Evolutionary conservation across 257 asterid genomes (phyloP), one percentile per base, ranked within the genome.

Genomic region (Solanum bukasovii): DNA sequence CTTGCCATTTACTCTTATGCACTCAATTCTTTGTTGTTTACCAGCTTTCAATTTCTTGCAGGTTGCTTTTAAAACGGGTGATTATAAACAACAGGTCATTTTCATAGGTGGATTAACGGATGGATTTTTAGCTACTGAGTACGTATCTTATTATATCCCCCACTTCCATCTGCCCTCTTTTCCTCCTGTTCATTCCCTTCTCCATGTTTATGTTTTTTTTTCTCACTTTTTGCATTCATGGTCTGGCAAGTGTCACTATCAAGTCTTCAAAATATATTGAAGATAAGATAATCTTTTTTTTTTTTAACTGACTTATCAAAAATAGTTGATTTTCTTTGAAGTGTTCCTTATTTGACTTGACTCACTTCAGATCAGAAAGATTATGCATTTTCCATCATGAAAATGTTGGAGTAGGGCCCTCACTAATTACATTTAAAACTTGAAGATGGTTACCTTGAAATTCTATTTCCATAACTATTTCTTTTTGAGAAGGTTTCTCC

Each of bases 11-110:
- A 52, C 31, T 56, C 68, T 33, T 87, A 81, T 56, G 83, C 46
- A 34, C 7, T 86, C 21, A 44, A 70, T 86, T 70, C 83, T 71
- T 84, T 87, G 46, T 63, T 33, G 1, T 25, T n/a, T 70, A 70
- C 77, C 38, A 29, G 4, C 61, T 67, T 63, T 77, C 59, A 87
- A 52, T 72, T 84, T 88, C 87, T 84, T 89, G 90, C 96, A 96
- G 99, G 99, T 94, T 91, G 99, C 99, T 25, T 97, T 97, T 63
- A 96, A 94, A 93, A 97, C 98, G 14, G 98, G 99, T 85, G 98
- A 97, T 86, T 94, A 94, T 89, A 96, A 90, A 71, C 95, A 94
- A 73, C 99, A 97, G 92, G 98, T 96, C 89, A 94, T 97, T 90
- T 95, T 97, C 87, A 95, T 96, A 86, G 99, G 98, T 86, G 99